Base-by-base conservation (phyloP, 75 land plant genomes). In the Gnetum montanum region DNA sequence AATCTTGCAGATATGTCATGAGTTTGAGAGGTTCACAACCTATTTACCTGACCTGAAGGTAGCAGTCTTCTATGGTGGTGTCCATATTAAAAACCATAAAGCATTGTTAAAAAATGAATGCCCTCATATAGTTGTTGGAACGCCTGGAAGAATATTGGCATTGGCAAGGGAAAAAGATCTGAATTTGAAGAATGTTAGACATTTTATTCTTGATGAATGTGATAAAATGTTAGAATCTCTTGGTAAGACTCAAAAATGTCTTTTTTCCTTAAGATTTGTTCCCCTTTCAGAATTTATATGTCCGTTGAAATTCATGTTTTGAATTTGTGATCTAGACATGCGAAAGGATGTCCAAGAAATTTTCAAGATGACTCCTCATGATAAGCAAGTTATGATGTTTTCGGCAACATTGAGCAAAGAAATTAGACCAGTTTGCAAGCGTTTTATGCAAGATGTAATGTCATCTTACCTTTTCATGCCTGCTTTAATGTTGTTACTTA, bases 401-500 rank as follows among this genome's bases (percentile, higher is more conserved):
- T 94, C 98, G 23, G 98, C 98, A 11, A 94, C 98, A 10, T 78
- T 94, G 43, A 94, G 98, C 97, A 94, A 94, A 69, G 98, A 94
- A 63, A 94, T 94, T 22, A 91, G 98, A 19, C 98, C 98, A 19
- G 97, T 94, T 57, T 94, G 98, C 96, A 94, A 94, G 70, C 74
- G 78, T 60, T 94, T 94, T 56, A 94, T 94, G 98, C 98, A 90
- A 83, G 98, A 94, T 90, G 98, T 94, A 94, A 85, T 87, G 81
- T 73, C 67, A 13, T 20, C 4, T 57, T 4, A 24, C 23, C 49
- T 57, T 3, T 20, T 33, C 3, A 20, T 13, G 33, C 8, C 37
- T 20, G 4, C 5, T 20, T 53, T 31, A 24, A 8, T 1, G 11
- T 15, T 57, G 16, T 1, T 15, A 5, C 12, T 2, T 41, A 15